Conservation (phyloP, 1,284 basidiomycete species). For the Schizophyllum commune region DNA sequence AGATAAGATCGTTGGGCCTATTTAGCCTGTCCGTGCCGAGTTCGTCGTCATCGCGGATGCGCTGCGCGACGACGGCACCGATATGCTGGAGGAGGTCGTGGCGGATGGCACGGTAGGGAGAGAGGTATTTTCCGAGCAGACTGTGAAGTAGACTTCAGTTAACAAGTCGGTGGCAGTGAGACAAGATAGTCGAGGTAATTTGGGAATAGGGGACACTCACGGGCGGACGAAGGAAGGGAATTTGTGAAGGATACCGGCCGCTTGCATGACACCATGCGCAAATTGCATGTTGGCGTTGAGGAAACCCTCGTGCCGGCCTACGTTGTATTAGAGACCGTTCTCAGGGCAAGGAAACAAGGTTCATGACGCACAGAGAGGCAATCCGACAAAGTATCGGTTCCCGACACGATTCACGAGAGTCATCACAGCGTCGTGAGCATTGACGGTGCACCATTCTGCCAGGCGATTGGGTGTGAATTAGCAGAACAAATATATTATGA, state of each 20-base stretch:
- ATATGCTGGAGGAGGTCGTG: conserved; percentile 2
- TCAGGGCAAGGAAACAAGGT: neutral
- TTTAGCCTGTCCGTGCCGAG: conserved; percentile 11
- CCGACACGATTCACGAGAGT: conserved; percentile 17
- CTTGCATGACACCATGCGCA: conserved; percentile 5
- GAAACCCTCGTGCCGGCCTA: conserved; percentile 9
- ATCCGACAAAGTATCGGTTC: conserved; percentile 24
- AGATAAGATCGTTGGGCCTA: conserved; percentile 12
- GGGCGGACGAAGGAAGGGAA: conserved; percentile 21
- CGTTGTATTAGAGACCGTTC: neutral
- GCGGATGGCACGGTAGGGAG: conserved; percentile 1
- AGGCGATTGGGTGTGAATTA: neutral
- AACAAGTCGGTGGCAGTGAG: no score
- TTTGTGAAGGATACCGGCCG: conserved; percentile 15
- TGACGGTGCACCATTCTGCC: conserved; percentile 16
- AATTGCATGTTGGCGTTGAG: conserved; percentile 6
- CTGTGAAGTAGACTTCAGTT: conserved; percentile 1
- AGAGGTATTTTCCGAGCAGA: conserved; percentile 9
- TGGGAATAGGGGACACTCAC: no score
- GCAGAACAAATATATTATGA: neutral
- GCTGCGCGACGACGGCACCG: conserved; percentile 9
- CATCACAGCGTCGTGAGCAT: conserved; percentile 13
- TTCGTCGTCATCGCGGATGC: conserved; percentile 10
- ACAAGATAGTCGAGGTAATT: no score
- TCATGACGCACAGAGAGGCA: conserved; percentile 19